Evolutionary conservation across 1,284 basidiomycete genomes (phyloP), one percentile per base, ranked within the genome.

Genomic region (Irpex sp.): DNA sequence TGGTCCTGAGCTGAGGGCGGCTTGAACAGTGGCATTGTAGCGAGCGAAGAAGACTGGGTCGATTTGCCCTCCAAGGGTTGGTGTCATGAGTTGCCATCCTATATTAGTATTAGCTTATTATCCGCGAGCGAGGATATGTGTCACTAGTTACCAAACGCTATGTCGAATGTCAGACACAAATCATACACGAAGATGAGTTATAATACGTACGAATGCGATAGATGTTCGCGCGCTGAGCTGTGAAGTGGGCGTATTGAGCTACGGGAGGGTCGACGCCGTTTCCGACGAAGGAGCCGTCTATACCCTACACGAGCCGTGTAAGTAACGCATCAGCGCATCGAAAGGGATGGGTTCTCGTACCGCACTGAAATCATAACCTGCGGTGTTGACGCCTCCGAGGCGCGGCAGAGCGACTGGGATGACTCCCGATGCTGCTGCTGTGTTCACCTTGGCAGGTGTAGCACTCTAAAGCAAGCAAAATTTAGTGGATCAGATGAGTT

Each of bases 51-150:
- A 82, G 33, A 65, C 72, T 18, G 73, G 65, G 68, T 79, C 73
- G 66, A 85, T 78, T 23, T 74, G 71, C 8, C 79, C 79, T 54
- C 79, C 80, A 19, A 83, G 64, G 21, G 73, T 75, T 19, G 78
- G 78, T 9, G 79, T 80, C 74, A 82, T 78, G 62, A 82, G 72
- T 67, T 83, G 82, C 83, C 83, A 81, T 2, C 76, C 78, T 67
- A 16, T 1, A 54, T 69, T 5, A 16, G 9, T 33, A 37, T 58
- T 6, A 51, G 16, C 19, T n/a, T 16, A 45, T 35, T 8, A n/a
- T 12, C 21, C 12, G n/a, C n/a, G n/a, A 10, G 21, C 16, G 18
- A 33, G 48, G 65, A 7, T 69, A 37, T 33, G 36, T 18, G 21
- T 36, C 8, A 4, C 67, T 23, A 7, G 6, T 16, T 67, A 73